phyloP scores from a whole-genome alignment of 495 filamentous ascomycete genomes.

The Eremomyces bilateralis region DNA sequence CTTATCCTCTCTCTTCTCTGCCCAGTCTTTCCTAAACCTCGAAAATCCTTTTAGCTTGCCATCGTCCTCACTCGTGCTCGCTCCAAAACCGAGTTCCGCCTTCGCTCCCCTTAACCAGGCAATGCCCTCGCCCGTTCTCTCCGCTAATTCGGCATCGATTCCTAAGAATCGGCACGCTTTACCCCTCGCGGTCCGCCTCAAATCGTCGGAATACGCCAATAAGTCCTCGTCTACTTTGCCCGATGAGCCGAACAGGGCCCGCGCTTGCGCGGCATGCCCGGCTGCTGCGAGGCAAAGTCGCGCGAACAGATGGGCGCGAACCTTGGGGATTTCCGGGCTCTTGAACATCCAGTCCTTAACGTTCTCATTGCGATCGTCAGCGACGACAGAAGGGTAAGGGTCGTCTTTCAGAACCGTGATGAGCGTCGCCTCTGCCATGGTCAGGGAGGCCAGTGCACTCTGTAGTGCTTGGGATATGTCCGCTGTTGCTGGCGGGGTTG shows the following conservation, averaged over 20 bases:
- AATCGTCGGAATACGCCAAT: conserved; percentile 46
- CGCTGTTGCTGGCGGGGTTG: conserved; percentile 11
- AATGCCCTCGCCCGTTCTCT: conserved; percentile 59
- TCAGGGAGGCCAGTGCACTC: conserved; percentile 48
- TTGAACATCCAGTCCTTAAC: conserved; percentile 88
- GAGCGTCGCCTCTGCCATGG: conserved; percentile 72
- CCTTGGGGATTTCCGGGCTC: conserved; percentile 64
- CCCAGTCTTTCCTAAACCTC: conserved; percentile 50
- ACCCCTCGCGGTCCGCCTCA: conserved; percentile 49
- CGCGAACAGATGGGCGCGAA: conserved; percentile 70
- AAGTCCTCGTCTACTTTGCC: conserved; percentile 39
- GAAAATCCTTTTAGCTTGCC: conserved; percentile 30
- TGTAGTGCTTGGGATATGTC: conserved; percentile 47
- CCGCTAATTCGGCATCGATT: conserved; percentile 66
- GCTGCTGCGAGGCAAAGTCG: conserved; percentile 62
- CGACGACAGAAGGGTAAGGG: conserved; percentile 60
- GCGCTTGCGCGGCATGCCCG: conserved; percentile 42
- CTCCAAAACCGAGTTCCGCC: conserved; percentile 39
- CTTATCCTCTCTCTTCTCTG: conserved; percentile 42
- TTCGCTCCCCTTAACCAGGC: conserved; percentile 61
- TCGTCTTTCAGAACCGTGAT: conserved; percentile 83
- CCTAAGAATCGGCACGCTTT: conserved; percentile 79
- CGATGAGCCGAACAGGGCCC: conserved; percentile 27
- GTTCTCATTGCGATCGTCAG: conserved; percentile 52
- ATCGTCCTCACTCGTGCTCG: conserved; percentile 17